Conservation (phyloP, 1,139 yeast species). For the Yamadazyma oceani region DNA sequence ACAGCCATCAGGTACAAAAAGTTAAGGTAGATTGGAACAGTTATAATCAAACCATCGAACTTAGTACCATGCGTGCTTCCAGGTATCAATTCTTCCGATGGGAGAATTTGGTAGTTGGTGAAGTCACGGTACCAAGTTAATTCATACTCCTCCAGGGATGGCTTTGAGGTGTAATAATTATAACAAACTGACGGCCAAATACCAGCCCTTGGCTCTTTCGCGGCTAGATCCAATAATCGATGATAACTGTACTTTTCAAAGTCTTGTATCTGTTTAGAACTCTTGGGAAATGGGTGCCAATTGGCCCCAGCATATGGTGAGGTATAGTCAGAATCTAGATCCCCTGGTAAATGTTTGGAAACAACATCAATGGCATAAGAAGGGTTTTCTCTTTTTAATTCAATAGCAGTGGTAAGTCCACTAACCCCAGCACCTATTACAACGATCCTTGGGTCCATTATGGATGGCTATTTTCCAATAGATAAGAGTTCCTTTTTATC, state of each 20-base stretch:
- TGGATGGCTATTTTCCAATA: not conserved
- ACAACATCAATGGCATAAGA: slow-evolving; percentile 27
- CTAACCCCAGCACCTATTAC: slow-evolving; percentile 44
- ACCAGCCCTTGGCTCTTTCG: slow-evolving; percentile 45
- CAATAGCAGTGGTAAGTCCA: slow-evolving; percentile 42
- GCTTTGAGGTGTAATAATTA: slow-evolving; percentile 27
- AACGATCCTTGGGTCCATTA: slow-evolving; percentile 17
- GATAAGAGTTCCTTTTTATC: too few relatives aligned
- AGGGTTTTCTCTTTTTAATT: slow-evolving; percentile 24
- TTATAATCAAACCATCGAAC: slow-evolving; percentile 49
- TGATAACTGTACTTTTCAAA: slow-evolving; percentile 42
- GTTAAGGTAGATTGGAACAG: slow-evolving; percentile 50
- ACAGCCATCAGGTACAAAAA: slow-evolving; percentile 42
- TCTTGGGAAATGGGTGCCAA: slow-evolving; percentile 47
- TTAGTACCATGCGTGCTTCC: slow-evolving; percentile 38
- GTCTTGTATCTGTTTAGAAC: slow-evolving; percentile 32
- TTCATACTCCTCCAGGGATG: slow-evolving; percentile 12
- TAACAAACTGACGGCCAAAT: slow-evolving; percentile 35
- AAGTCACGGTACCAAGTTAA: slow-evolving; percentile 51
- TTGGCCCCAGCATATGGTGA: slow-evolving; percentile 48
- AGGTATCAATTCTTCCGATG: slow-evolving; percentile 27
- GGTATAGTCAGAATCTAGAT: slow-evolving; percentile 33
- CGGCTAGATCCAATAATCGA: slow-evolving; percentile 39
- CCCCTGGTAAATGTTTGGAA: slow-evolving; percentile 41
- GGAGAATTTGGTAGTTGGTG: slow-evolving; percentile 31